Conservation (phyloP, 352 stramenopile genomes). For the Phytophthora europaea region DNA sequence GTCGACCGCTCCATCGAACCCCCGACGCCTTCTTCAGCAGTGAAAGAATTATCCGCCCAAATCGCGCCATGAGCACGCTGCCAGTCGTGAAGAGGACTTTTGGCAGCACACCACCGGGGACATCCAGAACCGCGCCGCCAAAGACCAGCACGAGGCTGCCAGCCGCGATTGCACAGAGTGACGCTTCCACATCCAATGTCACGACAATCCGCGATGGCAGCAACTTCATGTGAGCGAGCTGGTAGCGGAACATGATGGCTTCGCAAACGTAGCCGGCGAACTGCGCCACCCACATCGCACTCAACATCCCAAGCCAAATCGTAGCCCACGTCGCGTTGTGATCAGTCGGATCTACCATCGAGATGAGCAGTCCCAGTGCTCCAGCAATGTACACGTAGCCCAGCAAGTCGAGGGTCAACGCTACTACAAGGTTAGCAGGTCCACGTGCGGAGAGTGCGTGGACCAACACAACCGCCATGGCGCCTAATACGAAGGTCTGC, state of each 20-base stretch:
- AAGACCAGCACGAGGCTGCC: constrained; percentile 51
- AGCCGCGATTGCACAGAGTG: constrained; percentile 47
- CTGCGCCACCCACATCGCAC: constrained; percentile 56
- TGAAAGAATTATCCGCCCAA: constrained; percentile 92
- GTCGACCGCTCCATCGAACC: constrained; percentile 92
- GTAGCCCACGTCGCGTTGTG: constrained; percentile 40
- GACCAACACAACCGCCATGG: constrained; percentile 43
- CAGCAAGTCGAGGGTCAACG: constrained; percentile 45
- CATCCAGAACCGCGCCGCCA: constrained; percentile 38
- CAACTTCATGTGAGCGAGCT: constrained; percentile 51
- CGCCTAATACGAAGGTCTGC: constrained; percentile 46
- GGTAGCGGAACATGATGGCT: constrained; percentile 64
- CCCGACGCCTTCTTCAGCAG: constrained; percentile 94
- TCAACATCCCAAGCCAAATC: constrained; percentile 53
- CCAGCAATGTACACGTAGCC: constrained; percentile 53
- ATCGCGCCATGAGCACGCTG: constrained; percentile 89
- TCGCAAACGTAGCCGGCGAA: constrained; percentile 60
- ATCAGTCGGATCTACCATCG: constrained; percentile 57
- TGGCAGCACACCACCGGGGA: constrained; percentile 62
- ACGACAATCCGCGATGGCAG: constrained; percentile 57
- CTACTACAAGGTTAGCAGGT: constrained; percentile 50
- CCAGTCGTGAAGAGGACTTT: constrained; percentile 80
- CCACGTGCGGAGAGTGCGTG: constrained; percentile 32
- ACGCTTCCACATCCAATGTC: constrained; percentile 58
- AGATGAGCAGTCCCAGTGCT: constrained; percentile 45